phyloP scores from a whole-genome alignment of 164 flowering plant species.

The Tinospora cordifolia region DNA sequence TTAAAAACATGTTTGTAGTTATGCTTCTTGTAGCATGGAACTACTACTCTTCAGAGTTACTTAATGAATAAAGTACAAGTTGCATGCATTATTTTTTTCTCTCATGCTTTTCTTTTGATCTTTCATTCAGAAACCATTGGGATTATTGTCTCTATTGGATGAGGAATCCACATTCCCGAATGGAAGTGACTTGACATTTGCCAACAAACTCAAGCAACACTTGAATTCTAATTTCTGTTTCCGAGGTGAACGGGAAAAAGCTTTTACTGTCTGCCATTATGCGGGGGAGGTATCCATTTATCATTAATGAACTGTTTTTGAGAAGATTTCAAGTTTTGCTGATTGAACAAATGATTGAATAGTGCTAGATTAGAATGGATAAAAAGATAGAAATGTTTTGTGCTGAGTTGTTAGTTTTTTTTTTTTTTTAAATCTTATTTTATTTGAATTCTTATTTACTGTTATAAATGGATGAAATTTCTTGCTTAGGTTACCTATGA shows the following conservation, averaged over 20 bases:
- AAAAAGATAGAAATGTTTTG: not conserved
- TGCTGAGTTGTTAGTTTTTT: not conserved
- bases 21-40: not conserved
- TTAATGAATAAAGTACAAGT: not conserved
- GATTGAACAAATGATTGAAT: not conserved
- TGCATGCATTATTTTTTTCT: not conserved
- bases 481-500: slow-evolving; percentile 75
- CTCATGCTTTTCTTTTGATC: not conserved
- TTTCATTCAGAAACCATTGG: slow-evolving; percentile 82
- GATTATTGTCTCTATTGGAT: slow-evolving; percentile 76
- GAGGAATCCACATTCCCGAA: slow-evolving; percentile 99
- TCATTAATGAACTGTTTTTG: not conserved
- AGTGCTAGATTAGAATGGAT: not conserved
- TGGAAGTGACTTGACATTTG: slow-evolving; percentile 89
- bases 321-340: not conserved
- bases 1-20: not conserved
- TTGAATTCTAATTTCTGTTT: slow-evolving; percentile 68
- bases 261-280: slow-evolving; percentile 75
- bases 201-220: slow-evolving; percentile 93
- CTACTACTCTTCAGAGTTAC: not conserved
- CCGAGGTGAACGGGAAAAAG: slow-evolving; percentile 73
- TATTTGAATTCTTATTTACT: not conserved
- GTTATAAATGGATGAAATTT: slow-evolving; percentile 7
- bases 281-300: slow-evolving; percentile 77
- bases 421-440: no score